Evolutionary conservation across 1,139 yeast species (phyloP), one percentile per base, ranked within the genome.

Genomic region (Saccharomyces hybrid): DNA sequence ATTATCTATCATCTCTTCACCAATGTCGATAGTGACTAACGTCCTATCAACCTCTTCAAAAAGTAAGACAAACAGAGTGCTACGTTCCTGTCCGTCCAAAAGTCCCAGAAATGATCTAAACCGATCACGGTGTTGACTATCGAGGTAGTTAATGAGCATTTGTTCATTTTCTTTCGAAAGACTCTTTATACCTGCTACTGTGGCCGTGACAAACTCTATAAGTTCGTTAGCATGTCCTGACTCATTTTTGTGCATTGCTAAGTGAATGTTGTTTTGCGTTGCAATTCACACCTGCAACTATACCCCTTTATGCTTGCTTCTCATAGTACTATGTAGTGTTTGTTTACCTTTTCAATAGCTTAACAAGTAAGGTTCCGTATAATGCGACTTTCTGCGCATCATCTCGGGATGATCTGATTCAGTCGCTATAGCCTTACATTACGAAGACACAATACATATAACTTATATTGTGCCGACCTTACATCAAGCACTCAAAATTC

Each of bases 301-400:
- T n/a, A n/a, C 9, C 13, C 42, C 25, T 16, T 8, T 38, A 16
- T 38, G 25, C 25, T 16, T 38, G 5, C 42, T 16, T 4, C 9
- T 38, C 8, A 38, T 5, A 8, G 7, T 5, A 11, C 16, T 38
- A 38, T 16, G 13, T 16, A 16, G 13, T 16, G 42, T 38, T 38
- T 38, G 42, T 38, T 38, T 38, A 38, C 42, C 42, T n/a, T 28
- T 47, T 47, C 38, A 47, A 4, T 31, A 47, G 9, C 16, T 31
- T 25, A 16, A 11, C 6, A 3, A 11, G n/a, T 16, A 11, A 47
- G 26, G 13, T 27, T 27, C 49, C 38, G 49, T 47, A 28, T 26
- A 47, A 31, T 25, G 34, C 38, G 49, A 47, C 49, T 11, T 38
- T 38, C 13, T n/a, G 49, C 38, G 49, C 34, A 20, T 47, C 34